Conservation (phyloP, 2,329 filamentous ascomycete species). For the Exophiala phaeomuriformis region DNA sequence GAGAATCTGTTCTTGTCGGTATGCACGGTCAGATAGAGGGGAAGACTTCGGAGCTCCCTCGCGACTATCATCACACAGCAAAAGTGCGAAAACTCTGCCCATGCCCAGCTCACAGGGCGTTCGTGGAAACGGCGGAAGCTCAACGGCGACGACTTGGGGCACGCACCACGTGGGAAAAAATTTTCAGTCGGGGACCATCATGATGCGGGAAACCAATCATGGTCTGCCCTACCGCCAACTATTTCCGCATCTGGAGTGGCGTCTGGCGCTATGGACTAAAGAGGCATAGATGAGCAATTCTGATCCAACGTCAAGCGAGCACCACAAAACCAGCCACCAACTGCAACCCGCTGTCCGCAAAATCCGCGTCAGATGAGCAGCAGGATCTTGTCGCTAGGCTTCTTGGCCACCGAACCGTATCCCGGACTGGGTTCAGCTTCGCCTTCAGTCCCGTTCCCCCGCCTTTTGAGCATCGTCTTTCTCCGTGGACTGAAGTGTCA, state of each 20-base stretch:
- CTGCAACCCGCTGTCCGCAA: neutral
- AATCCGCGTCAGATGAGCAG: constrained; percentile 19
- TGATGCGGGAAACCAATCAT: constrained; percentile 22
- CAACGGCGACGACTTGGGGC: neutral
- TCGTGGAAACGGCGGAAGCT: neutral
- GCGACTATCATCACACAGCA: neutral
- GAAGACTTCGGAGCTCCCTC: neutral
- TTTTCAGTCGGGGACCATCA: constrained; percentile 16
- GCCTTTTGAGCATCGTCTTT: constrained; percentile 16
- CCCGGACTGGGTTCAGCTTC: neutral
- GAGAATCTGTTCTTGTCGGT: neutral
- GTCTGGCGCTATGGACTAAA: neutral
- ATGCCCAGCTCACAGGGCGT: neutral
- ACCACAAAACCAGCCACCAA: constrained; percentile 1
- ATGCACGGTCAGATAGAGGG: neutral
- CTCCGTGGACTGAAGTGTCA: constrained; percentile 20
- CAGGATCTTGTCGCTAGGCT: neutral
- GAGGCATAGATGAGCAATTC: constrained; percentile 18
- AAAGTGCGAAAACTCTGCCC: constrained; percentile 3
- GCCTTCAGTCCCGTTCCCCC: constrained; percentile 7
- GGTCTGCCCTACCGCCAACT: constrained; percentile 7
- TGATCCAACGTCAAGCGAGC: constrained; percentile 26
- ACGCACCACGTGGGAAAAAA: constrained; percentile 21
- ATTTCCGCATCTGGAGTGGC: constrained; percentile 13
- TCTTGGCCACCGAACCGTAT: neutral